Evolutionary conservation across 768 basidiomycete genomes (phyloP).

Genomic region (Termitomyces sp.): DNA sequence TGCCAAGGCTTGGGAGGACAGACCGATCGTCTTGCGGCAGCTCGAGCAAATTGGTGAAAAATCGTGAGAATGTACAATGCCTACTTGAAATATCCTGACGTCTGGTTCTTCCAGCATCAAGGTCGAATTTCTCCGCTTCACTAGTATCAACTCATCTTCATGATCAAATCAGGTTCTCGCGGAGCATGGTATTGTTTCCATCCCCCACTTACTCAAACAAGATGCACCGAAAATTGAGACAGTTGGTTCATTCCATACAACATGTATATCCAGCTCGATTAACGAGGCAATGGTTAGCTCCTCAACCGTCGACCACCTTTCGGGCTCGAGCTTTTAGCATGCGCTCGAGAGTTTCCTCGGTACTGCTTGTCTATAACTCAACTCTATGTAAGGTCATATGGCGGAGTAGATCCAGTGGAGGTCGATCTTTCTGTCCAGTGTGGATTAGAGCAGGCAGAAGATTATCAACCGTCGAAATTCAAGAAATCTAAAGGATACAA

Average conservation of each 20-base stretch:
- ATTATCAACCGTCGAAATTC: slow-evolving; percentile 21
- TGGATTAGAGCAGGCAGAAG: slow-evolving; percentile 29
- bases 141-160: not conserved
- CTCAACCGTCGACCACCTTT: slow-evolving; percentile 72
- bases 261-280: not conserved
- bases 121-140: not conserved
- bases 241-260: slow-evolving; percentile 27
- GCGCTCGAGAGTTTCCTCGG: slow-evolving; percentile 57
- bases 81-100: slow-evolving; percentile 27
- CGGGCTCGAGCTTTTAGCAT: slow-evolving; percentile 61
- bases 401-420: slow-evolving; percentile 48
- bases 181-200: slow-evolving; percentile 61
- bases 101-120: slow-evolving; percentile 5
- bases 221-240: slow-evolving; percentile 58
- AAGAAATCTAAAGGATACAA: slow-evolving; percentile 41
- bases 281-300: slow-evolving; percentile 34
- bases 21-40: slow-evolving; percentile 79
- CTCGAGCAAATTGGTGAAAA: slow-evolving; percentile 89
- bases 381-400: slow-evolving; percentile 31
- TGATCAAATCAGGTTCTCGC: slow-evolving; percentile 56
- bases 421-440: slow-evolving; percentile 56
- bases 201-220: slow-evolving; percentile 50
- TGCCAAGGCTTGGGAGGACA: slow-evolving; percentile 90
- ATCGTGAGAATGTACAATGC: slow-evolving; percentile 47
- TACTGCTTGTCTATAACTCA: slow-evolving; percentile 53